Evolutionary conservation across 2,329 filamentous ascomycete species (phyloP), one percentile per base, ranked within the genome.

Genomic region (Colletotrichum liriopes): DNA sequence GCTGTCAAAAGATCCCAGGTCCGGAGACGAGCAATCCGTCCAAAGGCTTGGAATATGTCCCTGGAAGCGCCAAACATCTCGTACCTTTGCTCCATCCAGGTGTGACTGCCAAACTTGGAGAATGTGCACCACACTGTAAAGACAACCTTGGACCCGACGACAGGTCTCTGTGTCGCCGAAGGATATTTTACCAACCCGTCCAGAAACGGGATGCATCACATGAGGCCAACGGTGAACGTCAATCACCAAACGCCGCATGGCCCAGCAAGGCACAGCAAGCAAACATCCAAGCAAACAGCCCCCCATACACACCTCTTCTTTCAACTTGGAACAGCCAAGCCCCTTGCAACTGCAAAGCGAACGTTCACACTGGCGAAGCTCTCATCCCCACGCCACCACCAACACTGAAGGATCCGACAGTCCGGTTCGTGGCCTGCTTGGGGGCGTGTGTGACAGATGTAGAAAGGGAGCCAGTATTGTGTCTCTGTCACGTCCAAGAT

Each of bases 311-410:
- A 3, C 55, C 18, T 29, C 20, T 32, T 59, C 49, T 54, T 45
- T 5, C 54, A 9, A 23, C 11, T 35, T 47, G 20, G 7, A 18
- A 56, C 37, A 43, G 8, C 29, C 39, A 8, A 35, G 26, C 18
- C 3, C 45, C 43, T 56, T 37, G 45, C 58, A 62, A 63, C 69
- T 12, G 52, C 32, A 37, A 2, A 55, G 14, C 12, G 32, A 11
- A 14, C n/a, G 5, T 55, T 16, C 32, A 18, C 51, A 35, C 6
- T 55, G 29, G 18, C 20, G 12, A 29, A 20, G 14, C 11, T 23
- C 37, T 37, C 29, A 51, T 67, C 37, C 52, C n/a, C 67, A 41
- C 52, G 43, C 58, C 52, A 59, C 55, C 56, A 71, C 62, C 61
- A 35, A 29, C 41, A 26, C 35, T 39, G 29, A n/a, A 9, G 58